Evolutionary conservation across 371 early-diverging fungal genomes (phyloP).

Genomic region (Actinomortierella ambigua): DNA sequence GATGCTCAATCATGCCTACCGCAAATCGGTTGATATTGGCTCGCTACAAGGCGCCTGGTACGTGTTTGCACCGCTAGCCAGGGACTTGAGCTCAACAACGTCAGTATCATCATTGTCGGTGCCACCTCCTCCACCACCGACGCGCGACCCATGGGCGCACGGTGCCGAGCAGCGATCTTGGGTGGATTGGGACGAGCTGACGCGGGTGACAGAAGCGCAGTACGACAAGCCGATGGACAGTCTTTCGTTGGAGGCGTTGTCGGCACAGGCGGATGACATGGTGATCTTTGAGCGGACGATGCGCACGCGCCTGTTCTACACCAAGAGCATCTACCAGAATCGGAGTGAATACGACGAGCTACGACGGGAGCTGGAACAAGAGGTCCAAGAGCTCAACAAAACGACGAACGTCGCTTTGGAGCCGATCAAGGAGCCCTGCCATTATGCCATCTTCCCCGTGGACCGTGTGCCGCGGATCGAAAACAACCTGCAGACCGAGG

Average conservation of each 20-base stretch:
- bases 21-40: too few species aligned
- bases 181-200: conserved; percentile 19
- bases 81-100: too few species aligned
- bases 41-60: too few species aligned
- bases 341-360: background rate
- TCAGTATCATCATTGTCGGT: too few species aligned
- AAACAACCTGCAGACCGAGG: background rate
- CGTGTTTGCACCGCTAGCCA: too few species aligned
- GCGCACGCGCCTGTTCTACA: conserved; percentile 2
- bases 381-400: background rate
- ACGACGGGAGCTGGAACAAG: background rate
- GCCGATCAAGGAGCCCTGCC: background rate
- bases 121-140: too few species aligned
- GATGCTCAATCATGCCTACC: too few species aligned
- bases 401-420: conserved; percentile 4
- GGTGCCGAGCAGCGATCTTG: too few species aligned
- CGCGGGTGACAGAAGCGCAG: background rate
- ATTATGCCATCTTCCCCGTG: conserved; percentile 17
- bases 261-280: conserved; percentile 4
- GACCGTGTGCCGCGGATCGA: background rate
- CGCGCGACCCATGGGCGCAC: too few species aligned
- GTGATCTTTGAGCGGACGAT: conserved; percentile 10
- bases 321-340: conserved; percentile 8
- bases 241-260: conserved; percentile 8
- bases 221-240: background rate